phyloP scores from a whole-genome alignment of 768 basidiomycete genomes.

The Rhizopogon roseolus region DNA sequence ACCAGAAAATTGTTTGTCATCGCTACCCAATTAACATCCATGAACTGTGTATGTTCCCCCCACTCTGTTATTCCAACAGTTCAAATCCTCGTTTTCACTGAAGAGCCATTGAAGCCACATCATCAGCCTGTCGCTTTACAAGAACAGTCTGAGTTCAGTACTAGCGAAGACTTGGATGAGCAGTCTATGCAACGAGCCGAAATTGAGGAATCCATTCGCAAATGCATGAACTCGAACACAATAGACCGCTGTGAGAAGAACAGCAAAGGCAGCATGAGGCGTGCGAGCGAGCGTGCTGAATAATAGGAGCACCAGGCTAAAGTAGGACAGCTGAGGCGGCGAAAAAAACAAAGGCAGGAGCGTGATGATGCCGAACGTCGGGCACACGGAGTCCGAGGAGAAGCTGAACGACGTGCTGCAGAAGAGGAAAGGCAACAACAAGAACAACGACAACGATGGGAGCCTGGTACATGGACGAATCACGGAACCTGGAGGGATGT shows the following conservation, averaged over 20 bases:
- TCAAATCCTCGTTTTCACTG: neutral
- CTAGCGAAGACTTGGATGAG: constrained; percentile 19
- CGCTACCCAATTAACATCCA: constrained; percentile 17
- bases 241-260: constrained; percentile 59
- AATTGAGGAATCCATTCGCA: constrained; percentile 62
- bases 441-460: constrained; percentile 36
- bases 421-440: constrained; percentile 35
- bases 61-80: neutral
- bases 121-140: constrained; percentile 2
- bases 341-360: constrained; percentile 15
- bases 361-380: constrained; percentile 23
- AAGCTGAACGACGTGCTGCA: constrained; percentile 24
- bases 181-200: constrained; percentile 35
- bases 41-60: constrained; percentile 23
- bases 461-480: constrained; percentile 56
- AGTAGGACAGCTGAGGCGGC: constrained; percentile 30
- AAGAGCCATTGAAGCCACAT: neutral
- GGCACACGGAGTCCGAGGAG: constrained; percentile 15
- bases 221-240: constrained; percentile 60
- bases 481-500: constrained; percentile 66
- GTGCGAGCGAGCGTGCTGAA: constrained; percentile 38
- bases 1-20: constrained; percentile 29
- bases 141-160: neutral
- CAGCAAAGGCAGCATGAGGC: constrained; percentile 41
- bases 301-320: constrained; percentile 34